Evolutionary conservation across 306 rosid genomes (phyloP).

Genomic region (Glycine tomentella): DNA sequence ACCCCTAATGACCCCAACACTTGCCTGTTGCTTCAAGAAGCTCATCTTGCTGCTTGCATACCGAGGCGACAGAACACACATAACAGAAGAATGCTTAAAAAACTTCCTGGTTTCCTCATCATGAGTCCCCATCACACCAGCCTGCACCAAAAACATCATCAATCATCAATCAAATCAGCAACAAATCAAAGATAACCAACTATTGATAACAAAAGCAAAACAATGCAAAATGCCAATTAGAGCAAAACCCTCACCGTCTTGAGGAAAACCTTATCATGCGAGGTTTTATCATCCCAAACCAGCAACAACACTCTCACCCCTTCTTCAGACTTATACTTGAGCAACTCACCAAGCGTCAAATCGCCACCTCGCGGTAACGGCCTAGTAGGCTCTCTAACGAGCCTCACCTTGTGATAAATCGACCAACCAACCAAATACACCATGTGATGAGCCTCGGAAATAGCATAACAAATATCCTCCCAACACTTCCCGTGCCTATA

Average conservation of each 20-base stretch:
- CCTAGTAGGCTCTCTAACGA: conserved; percentile 74
- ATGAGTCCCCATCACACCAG: conserved; percentile 88
- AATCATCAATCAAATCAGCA: not conserved
- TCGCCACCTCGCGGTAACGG: conserved; percentile 75
- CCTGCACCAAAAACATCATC: conserved; percentile 57
- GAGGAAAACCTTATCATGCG: conserved; percentile 67
- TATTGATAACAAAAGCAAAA: not conserved
- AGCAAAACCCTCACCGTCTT: conserved; percentile 60
- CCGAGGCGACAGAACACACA: conserved; percentile 84
- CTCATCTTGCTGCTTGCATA: conserved; percentile 83
- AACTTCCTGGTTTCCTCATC: conserved; percentile 90
- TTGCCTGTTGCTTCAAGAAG: conserved; percentile 76
- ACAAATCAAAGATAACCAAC: not conserved
- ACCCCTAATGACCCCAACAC: conserved; percentile 31
- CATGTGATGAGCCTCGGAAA: conserved; percentile 92
- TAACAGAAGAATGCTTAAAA: conserved; percentile 94
- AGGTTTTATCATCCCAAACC: conserved; percentile 96
- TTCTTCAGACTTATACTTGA: conserved; percentile 88
- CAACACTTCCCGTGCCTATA: conserved; percentile 73
- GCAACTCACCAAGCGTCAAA: conserved; percentile 83
- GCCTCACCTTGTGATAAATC: conserved; percentile 71
- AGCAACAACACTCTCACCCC: conserved; percentile 84
- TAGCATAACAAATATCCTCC: conserved; percentile 94
- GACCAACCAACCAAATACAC: conserved; percentile 90
- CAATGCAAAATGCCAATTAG: not conserved